Evolutionary conservation across 2,329 filamentous ascomycete species (phyloP), one percentile per base, ranked within the genome.

Genomic region (Colletotrichum limetticola): DNA sequence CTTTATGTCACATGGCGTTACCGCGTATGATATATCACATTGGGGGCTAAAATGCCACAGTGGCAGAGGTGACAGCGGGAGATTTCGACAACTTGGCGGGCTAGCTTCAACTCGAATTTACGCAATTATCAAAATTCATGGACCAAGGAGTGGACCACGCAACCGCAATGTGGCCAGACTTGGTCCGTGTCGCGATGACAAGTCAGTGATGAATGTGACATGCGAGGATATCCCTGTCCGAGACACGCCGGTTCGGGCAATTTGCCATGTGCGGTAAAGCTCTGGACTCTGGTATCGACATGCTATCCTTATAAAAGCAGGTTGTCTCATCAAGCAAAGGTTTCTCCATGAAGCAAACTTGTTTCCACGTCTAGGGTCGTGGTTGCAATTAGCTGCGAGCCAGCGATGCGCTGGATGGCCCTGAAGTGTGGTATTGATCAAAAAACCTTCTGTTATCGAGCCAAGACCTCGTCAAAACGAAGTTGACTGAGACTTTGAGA

Each of bases 211-310:
- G 42, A 49, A 11, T 52, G 52, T 63, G 52, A 11, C 37, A 63
- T 53, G 32, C 69, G 59, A 63, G 65, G 52, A 63, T 32, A 68
- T 26, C 65, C 58, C 59, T 72, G 69, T 53, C 53, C 37, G 53
- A 55, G 65, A 58, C 28, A 16, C 37, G 37, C 19, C 28, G 65
- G n/a, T 63, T 64, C 70, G 70, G 60, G 60, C 22, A 65, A 52
- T 61, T 52, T 24, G n/a, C 65, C 66, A 46, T 55, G 66, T 60
- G 59, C 19, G 60, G 60, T 49, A 69, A 72, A 70, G 66, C 37
- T 37, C 35, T 24, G 30, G 19, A 30, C 52, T 26, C 42, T 28
- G 22, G 28, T 42, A 59, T 37, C 32, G 46, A 64, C 66, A 35
- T 53, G 59, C 68, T 37, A 64, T 63, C 64, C 37, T 53, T 53